Base-by-base conservation (phyloP, 1,284 basidiomycete genomes). In the Amylostereum areolatum region DNA sequence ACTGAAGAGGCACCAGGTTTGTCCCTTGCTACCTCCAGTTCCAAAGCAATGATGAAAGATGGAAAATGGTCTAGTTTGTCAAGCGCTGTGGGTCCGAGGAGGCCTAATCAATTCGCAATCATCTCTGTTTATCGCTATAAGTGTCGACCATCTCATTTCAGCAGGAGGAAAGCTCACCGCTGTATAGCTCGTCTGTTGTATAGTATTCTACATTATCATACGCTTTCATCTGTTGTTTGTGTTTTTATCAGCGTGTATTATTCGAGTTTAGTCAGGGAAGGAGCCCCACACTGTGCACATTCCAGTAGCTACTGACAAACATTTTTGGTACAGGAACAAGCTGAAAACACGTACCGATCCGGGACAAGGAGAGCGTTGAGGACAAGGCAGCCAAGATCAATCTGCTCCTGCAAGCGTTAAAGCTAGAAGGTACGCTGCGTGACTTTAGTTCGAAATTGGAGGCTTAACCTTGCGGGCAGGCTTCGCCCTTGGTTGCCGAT, bases 351-450 rank as follows among this genome's bases (percentile, higher is more conserved):
- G 96, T 99, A 0, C 97, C 96, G 1, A 95, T 99, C 43, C 96
- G 97, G 0, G 89, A 99, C 61, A 99, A 99, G 71, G 97, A 99
- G 68, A 80, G 86, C 45, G 91, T 97, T 4, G 96, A 98, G 57
- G 96, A 99, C 62, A 92, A 94, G 0, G 88, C 92, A 0, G 91
- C 97, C 30, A 99, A 99, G 73, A 92, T 99, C 70, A 99, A 99
- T 59, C 94, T 98, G 2, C 76, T 99, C 0, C 72, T 99, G 0
- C 97, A 99, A 63, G 87, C 96, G 0, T 81, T 98, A 49, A 97
- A 93, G 68, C 78, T 99, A 2, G 91, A 96, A 53, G 94, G 87
- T 0, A n/a, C n/a, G n/a, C n/a, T n/a, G n/a, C n/a, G n/a, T n/a
- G n/a, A n/a, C n/a, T n/a, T n/a, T n/a, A n/a, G n/a, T n/a, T n/a